A percentile compares a stretch with the other conserved stretches of the same genome.
phyloP scores from a whole-genome alignment of 2,329 filamentous ascomycete species.

The Alternaria longipes region DNA sequence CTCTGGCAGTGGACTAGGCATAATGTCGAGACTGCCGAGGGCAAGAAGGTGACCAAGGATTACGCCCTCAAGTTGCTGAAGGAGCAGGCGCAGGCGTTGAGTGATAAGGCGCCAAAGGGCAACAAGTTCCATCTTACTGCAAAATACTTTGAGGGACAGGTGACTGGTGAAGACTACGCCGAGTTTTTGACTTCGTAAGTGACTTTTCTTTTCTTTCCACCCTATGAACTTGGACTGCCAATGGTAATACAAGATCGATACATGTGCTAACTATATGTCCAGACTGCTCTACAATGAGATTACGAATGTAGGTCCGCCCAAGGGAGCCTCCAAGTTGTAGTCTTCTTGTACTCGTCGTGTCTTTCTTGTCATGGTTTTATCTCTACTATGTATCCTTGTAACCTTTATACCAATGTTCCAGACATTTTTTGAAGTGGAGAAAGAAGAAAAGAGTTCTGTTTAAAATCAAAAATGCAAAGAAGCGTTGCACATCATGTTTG shows the following conservation, averaged over 20 bases:
- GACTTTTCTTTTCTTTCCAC: no score
- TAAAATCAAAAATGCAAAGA: no score
- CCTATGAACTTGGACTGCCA: no score
- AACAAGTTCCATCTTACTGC: conserved; percentile 93
- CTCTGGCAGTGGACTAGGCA: conserved; percentile 94
- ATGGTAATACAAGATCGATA: background rate
- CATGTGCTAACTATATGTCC: background rate
- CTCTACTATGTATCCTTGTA: no score
- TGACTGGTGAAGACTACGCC: conserved; percentile 96
- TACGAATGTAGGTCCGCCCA: conserved; percentile 73
- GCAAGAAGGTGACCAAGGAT: conserved; percentile 90
- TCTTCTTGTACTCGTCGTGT: no score
- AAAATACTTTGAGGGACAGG: conserved; percentile 90
- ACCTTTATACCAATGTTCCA: conserved; percentile 20
- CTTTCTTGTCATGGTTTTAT: no score
- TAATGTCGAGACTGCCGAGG: conserved; percentile 79
- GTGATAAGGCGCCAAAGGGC: conserved; percentile 78
- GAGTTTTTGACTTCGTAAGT: conserved; percentile 90
- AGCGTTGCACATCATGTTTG: no score
- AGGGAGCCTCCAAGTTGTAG: conserved; percentile 61
- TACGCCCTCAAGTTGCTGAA: conserved; percentile 87
- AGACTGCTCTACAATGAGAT: conserved; percentile 90
- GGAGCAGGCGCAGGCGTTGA: conserved; percentile 82
- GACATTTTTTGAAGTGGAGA: background rate
- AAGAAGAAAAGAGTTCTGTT: no score